Base-by-base conservation (phyloP, 257 asterid genomes). In the Solanum piurae region DNA sequence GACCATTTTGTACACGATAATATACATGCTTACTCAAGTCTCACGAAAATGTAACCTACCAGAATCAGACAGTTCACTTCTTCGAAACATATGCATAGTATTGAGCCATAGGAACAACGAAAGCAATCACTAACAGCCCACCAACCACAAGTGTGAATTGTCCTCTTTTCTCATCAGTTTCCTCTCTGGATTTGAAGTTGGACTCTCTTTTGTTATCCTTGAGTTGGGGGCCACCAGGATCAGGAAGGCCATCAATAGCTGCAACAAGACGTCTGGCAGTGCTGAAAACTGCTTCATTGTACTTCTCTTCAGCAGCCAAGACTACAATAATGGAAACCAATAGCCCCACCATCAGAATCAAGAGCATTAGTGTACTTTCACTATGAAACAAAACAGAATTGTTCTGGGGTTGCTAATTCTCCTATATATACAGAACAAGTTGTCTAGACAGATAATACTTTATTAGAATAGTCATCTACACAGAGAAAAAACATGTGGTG, bases 41-140 rank as follows among this genome's bases (percentile, higher is more conserved):
- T 74, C 88, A 88, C 52, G 80, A 64, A 76, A 86, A 88, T 36
- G 83, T 83, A 87, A 83, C 66, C 20, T 73, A 21, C 77, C 87
- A 69, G 80, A 87, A 89, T 82, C 29, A 82, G 86, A 49, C 58
- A 84, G 87, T 84, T 97, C 93, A 97, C 92, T 96, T 97, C 93
- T 89, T 97, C 88, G 99, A 97, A 87, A 96, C 94, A 87, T 96
- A 97, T 7, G 99, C 99, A 83, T 91, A 96, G 92, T 97, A 96
- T 90, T 97, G 99, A 23, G 99, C 99, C 99, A 96, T 97, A 12
- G 99, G 99, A 91, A 96, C 99, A 89, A 97, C 99, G 75, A 97
- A 97, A 90, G 99, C 99, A 90, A 96, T 96, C 64, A 97, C 99
- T 89, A 97, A 91, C 94, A 97, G 91, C 89, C 99, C 99, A 92